Evolutionary conservation across 495 filamentous ascomycete genomes (phyloP).

Genomic region (Penicillium roqueforti): DNA sequence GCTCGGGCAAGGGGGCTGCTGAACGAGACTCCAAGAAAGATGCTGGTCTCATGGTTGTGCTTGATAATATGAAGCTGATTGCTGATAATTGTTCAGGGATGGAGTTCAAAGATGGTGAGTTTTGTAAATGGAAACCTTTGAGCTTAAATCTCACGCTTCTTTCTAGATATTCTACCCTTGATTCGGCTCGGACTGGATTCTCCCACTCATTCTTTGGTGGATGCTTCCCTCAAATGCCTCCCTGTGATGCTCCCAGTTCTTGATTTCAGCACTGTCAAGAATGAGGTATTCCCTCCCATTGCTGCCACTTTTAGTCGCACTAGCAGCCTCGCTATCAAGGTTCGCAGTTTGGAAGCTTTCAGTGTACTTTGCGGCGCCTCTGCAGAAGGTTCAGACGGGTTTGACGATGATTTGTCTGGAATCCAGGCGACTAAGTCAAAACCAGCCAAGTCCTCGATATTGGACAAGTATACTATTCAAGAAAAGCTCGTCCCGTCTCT

Average conservation of each 20-base stretch:
- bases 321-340: conserved; percentile 88
- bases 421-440: conserved; percentile 48
- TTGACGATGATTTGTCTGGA: conserved; percentile 70
- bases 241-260: conserved; percentile 72
- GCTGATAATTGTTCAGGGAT: conserved; percentile 77
- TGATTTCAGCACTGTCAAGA: conserved; percentile 94
- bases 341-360: conserved; percentile 85
- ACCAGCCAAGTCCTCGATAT: conserved; percentile 61
- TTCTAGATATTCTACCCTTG: conserved; percentile 76
- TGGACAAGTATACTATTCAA: conserved; percentile 97
- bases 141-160: conserved; percentile 7
- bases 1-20: conserved; percentile 40
- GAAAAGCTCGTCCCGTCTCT: conserved; percentile 91
- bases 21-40: conserved; percentile 83
- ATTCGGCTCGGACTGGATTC: conserved; percentile 78
- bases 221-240: conserved; percentile 72
- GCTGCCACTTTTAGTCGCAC: conserved; percentile 87
- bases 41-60: conserved; percentile 81
- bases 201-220: conserved; percentile 80
- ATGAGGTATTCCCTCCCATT: conserved; percentile 89
- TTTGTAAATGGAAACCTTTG: background rate
- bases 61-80: conserved; percentile 75
- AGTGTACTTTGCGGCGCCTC: conserved; percentile 79
- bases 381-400: conserved; percentile 32
- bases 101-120: conserved; percentile 88